Conservation (phyloP, 2,329 filamentous ascomycete genomes). For the Diaporthe helianthi region DNA sequence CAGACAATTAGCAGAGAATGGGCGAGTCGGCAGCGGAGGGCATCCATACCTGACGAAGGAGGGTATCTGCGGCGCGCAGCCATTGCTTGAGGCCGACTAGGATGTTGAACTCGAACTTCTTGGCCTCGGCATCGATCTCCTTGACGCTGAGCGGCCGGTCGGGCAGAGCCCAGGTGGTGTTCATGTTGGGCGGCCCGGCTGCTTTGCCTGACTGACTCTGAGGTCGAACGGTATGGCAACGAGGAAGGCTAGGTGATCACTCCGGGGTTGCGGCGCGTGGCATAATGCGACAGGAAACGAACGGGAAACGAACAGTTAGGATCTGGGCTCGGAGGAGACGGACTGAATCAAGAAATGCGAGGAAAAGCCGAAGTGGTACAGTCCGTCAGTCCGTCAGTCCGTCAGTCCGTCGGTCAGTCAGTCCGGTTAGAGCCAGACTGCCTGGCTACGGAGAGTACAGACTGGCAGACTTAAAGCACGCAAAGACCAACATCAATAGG, state of each 20-base stretch:
- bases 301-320: neutral
- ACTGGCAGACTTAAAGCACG: constrained; percentile 7
- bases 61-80: constrained; percentile 79
- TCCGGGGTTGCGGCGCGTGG: constrained; percentile 1
- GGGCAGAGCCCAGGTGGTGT: constrained; percentile 43
- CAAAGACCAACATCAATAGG: neutral
- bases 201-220: neutral
- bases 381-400: neutral
- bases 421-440: neutral
- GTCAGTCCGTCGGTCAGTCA: too few relatives aligned
- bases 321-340: neutral
- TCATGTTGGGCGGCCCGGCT: constrained; percentile 39
- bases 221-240: neutral
- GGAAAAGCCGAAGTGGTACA: neutral
- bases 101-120: constrained; percentile 81
- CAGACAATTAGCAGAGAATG: neutral
- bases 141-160: constrained; percentile 73
- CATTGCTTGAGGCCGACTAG: constrained; percentile 80
- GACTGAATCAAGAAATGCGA: neutral
- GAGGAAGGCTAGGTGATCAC: neutral
- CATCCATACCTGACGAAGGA: constrained; percentile 75
- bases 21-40: neutral
- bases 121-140: constrained; percentile 78
- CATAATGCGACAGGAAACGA: neutral
- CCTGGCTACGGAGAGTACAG: constrained; percentile 17